Conservation (phyloP, 139 green algal species). For the Closterium sp. region DNA sequence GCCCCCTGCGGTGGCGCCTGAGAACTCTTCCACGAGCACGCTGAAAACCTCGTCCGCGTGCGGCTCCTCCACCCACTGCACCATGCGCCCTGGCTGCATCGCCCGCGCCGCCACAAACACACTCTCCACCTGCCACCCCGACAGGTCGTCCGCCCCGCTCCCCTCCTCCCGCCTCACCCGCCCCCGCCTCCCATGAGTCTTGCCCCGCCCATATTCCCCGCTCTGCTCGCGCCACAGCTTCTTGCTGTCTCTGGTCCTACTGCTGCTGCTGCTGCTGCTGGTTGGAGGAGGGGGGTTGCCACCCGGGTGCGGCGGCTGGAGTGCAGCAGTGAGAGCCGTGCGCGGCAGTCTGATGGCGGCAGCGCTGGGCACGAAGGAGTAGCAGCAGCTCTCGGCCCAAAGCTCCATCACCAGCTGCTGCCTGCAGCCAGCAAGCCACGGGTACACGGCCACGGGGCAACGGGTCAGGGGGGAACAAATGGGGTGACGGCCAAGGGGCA, state of each 20-base stretch:
- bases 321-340: not conserved
- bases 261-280: not conserved
- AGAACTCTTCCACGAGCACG: not conserved
- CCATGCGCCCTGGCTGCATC: not conserved
- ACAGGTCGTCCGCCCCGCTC: not conserved
- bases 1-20: not conserved
- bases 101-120: not conserved
- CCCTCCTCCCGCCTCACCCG: not conserved
- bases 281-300: not conserved
- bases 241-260: not conserved
- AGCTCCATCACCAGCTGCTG: slow-evolving; percentile 2
- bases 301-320: not conserved
- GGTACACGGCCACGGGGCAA: no score
- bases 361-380: not conserved
- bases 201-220: not conserved
- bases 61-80: not conserved
- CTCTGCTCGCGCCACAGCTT: not conserved
- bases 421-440: not conserved
- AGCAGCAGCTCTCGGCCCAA: not conserved
- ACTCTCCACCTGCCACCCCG: not conserved
- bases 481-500: no score
- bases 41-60: not conserved
- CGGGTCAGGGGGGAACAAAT: no score
- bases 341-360: not conserved
- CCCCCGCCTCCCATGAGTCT: no score